phyloP scores from a whole-genome alignment of 345 rosid species.

The Rhodamnia rubescens region DNA sequence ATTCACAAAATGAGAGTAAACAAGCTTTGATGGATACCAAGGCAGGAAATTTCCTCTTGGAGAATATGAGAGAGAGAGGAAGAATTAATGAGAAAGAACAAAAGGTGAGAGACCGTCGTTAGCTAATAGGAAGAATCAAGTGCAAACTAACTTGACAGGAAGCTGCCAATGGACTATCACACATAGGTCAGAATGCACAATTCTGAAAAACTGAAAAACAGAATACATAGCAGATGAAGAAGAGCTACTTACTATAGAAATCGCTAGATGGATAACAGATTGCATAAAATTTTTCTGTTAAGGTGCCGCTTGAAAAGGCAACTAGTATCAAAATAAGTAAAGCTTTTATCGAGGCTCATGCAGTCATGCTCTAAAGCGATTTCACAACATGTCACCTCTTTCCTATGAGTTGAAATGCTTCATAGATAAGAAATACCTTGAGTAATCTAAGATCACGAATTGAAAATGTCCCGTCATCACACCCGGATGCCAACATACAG shows the following conservation, averaged over 20 bases:
- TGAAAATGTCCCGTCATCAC: conserved; percentile 93
- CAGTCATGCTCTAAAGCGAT: neutral
- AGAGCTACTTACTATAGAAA: neutral
- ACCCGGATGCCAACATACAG: conserved; percentile 90
- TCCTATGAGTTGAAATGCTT: too few relatives aligned
- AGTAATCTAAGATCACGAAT: conserved; percentile 81
- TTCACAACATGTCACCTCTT: neutral
- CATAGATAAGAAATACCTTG: conserved; percentile 19
- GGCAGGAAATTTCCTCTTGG: neutral
- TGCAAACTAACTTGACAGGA: neutral
- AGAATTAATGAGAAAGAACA: neutral
- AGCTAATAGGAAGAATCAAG: neutral
- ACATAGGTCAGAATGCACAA: neutral
- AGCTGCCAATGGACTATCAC: neutral
- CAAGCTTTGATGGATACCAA: neutral
- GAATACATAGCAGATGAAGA: neutral
- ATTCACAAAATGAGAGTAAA: neutral
- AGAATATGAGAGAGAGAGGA: neutral
- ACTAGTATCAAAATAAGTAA: neutral
- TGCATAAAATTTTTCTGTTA: neutral
- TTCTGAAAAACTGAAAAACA: neutral
- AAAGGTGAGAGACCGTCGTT: neutral
- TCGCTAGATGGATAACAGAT: neutral
- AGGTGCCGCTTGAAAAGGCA: neutral
- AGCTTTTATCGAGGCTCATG: neutral